Evolutionary conservation across 495 filamentous ascomycete species (phyloP).

Genomic region (Penicillium ochrochloron): DNA sequence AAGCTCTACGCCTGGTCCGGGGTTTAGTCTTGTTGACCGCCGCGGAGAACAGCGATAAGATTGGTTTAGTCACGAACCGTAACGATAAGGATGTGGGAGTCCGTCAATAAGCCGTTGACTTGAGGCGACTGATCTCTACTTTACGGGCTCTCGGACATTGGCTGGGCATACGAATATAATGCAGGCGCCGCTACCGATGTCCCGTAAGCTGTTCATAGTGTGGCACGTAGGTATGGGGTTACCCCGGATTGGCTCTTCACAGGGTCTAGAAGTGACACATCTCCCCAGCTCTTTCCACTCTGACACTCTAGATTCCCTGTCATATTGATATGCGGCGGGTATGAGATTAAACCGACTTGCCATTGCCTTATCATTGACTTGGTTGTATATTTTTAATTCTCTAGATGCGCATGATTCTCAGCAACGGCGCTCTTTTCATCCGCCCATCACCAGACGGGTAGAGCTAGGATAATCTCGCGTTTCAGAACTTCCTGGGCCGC

Average conservation of each 20-base stretch:
- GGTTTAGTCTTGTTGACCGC: neutral
- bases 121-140: neutral
- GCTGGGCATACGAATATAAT: neutral
- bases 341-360: neutral
- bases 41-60: neutral
- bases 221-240: neutral
- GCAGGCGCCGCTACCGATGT: neutral
- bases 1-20: neutral
- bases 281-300: neutral
- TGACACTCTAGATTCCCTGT: neutral
- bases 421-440: too few relatives aligned
- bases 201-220: neutral
- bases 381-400: neutral
- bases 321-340: too few relatives aligned
- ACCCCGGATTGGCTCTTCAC: conserved; percentile 6
- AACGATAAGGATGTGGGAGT: neutral
- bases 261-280: neutral
- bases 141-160: neutral
- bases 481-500: neutral
- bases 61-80: neutral
- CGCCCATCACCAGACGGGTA: neutral
- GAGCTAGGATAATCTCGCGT: neutral
- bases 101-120: neutral
- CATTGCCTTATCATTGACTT: neutral
- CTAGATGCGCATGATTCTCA: too few relatives aligned